Conservation (phyloP, 2,329 filamentous ascomycete genomes). For the Apiospora phragmitis region DNA sequence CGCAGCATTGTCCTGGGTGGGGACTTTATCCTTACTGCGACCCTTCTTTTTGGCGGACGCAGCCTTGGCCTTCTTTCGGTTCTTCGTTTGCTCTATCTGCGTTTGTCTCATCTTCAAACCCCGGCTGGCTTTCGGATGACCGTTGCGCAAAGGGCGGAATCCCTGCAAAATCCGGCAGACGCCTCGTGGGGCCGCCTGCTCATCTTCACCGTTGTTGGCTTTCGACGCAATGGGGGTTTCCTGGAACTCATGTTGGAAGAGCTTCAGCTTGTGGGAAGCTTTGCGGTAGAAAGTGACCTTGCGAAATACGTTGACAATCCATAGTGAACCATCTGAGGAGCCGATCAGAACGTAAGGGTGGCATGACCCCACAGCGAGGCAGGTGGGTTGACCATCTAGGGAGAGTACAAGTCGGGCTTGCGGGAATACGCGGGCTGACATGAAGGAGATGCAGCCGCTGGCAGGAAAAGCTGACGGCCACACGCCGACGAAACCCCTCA, state of each 20-base stretch:
- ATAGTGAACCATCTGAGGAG: slow-evolving; percentile 55
- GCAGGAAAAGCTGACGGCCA: slow-evolving; percentile 54
- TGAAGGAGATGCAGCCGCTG: slow-evolving; percentile 53
- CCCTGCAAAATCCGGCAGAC: slow-evolving; percentile 53
- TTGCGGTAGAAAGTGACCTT: slow-evolving; percentile 43
- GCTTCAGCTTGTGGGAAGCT: slow-evolving; percentile 40
- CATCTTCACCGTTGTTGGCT: slow-evolving; percentile 18
- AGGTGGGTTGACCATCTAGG: slow-evolving; percentile 50
- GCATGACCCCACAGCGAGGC: slow-evolving; percentile 48
- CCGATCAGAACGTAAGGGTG: slow-evolving; percentile 57
- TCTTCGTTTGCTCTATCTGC: slow-evolving; percentile 28
- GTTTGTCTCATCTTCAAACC: slow-evolving; percentile 39
- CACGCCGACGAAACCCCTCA: slow-evolving; percentile 54
- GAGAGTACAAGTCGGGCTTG: slow-evolving; percentile 53
- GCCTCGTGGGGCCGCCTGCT: slow-evolving; percentile 39
- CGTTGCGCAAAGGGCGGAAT: slow-evolving; percentile 51
- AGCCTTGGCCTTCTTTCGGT: slow-evolving; percentile 33
- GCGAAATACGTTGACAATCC: slow-evolving; percentile 46
- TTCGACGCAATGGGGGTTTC: slow-evolving; percentile 31
- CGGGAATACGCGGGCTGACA: slow-evolving; percentile 53
- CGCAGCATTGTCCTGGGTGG: slow-evolving; percentile 26
- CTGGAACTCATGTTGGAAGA: slow-evolving; percentile 57
- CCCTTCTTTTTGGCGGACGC: slow-evolving; percentile 17
- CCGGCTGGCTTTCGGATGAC: slow-evolving; percentile 42
- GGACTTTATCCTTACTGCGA: slow-evolving; percentile 21